A percentile compares a stretch with the other conserved stretches of the same genome.
These are phyloP conservation scores for Platanthera zijinensis DNA, from an alignment of 106 monocot species.

Conservation along the genomic window DNA sequence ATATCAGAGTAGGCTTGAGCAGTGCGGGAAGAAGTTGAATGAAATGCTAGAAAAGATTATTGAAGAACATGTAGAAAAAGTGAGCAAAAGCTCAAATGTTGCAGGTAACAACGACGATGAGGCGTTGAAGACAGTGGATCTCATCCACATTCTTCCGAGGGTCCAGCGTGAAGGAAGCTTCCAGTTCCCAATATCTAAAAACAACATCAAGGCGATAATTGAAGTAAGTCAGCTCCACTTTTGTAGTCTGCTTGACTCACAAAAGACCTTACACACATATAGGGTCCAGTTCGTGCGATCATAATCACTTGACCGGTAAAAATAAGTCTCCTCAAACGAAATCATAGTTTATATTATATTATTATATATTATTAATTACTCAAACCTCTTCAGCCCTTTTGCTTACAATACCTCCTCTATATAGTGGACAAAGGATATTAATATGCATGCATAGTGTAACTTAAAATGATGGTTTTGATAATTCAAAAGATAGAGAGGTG, in stretches of 20 bases:
- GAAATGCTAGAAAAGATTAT: neutral
- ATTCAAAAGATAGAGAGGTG: no score
- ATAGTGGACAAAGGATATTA: no score
- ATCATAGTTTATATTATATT: no score
- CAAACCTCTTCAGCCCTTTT: no score
- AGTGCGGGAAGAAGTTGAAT: neutral
- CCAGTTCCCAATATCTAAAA: neutral
- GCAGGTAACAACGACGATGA: neutral
- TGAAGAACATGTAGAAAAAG: neutral
- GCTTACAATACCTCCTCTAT: no score
- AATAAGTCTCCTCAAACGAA: no score
- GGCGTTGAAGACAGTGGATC: neutral
- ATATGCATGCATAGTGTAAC: no score
- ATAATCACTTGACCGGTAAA: no score
- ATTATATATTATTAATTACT: no score
- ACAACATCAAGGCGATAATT: constrained; percentile 8
- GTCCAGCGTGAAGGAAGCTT: neutral
- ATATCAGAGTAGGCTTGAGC: neutral
- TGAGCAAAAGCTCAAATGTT: neutral
- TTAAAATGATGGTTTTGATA: no score
- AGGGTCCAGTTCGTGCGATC: no score
- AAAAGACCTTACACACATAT: no score
- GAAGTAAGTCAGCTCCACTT: neutral
- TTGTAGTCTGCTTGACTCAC: neutral
- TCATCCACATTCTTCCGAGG: neutral